A percentile compares a stretch with the other conserved stretches of the same genome.
Conservation (phyloP, 805 yeast species). For the Wickerhamomyces hampshirensis region DNA sequence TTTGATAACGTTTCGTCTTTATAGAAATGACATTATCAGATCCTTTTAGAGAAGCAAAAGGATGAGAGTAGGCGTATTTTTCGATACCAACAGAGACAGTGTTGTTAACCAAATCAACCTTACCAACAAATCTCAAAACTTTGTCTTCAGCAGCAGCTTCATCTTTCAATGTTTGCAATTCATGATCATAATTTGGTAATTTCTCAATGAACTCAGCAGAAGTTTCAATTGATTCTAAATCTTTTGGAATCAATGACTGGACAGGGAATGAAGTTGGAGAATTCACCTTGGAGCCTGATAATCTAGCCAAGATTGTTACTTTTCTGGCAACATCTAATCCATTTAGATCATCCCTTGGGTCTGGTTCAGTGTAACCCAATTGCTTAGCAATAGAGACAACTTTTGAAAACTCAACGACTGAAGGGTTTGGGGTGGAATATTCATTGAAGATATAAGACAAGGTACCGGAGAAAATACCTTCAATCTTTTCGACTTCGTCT, state of each 20-base stretch:
- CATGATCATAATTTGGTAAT: slow-evolving; percentile 79
- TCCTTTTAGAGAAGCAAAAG: slow-evolving; percentile 93
- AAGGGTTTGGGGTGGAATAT: slow-evolving; percentile 64
- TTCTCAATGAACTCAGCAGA: slow-evolving; percentile 75
- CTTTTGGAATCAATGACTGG: slow-evolving; percentile 86
- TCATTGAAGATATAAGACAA: slow-evolving; percentile 93
- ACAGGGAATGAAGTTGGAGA: slow-evolving; percentile 93
- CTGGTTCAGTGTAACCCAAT: slow-evolving; percentile 97
- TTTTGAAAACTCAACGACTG: slow-evolving; percentile 70
- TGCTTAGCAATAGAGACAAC: slow-evolving; percentile 84
- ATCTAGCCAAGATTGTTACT: slow-evolving; percentile 92
- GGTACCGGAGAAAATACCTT: slow-evolving; percentile 96
- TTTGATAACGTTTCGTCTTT: slow-evolving; percentile 85
- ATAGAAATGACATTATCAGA: slow-evolving; percentile 94
- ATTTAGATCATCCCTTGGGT: slow-evolving; percentile 97
- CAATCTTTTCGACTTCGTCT: slow-evolving; percentile 84
- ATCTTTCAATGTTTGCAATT: slow-evolving; percentile 69
- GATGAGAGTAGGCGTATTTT: slow-evolving; percentile 84
- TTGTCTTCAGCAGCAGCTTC: slow-evolving; percentile 80
- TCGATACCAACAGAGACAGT: slow-evolving; percentile 82
- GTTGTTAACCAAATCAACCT: slow-evolving; percentile 69
- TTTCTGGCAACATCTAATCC: slow-evolving; percentile 99
- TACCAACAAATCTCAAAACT: slow-evolving; percentile 91
- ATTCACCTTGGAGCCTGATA: slow-evolving; percentile 79
- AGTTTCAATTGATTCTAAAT: slow-evolving; percentile 65